These are phyloP conservation scores for Xylaria curta DNA, from an alignment of 495 filamentous ascomycete genomes.

Conservation along the genomic window DNA sequence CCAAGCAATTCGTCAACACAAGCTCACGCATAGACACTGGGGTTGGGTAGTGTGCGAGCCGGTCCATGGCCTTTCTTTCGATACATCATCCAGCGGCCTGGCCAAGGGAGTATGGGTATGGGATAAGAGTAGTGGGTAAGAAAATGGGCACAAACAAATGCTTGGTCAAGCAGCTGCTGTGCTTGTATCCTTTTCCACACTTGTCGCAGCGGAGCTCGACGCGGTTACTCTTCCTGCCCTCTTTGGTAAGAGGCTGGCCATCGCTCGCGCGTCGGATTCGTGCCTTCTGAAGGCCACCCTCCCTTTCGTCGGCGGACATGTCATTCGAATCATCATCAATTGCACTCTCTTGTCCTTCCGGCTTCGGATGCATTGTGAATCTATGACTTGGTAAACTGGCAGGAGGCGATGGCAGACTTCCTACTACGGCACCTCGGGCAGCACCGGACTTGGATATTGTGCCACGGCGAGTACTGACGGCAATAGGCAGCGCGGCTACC, in stretches of 20 bases:
- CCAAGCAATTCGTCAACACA: slow-evolving; percentile 50
- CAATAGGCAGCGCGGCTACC: slow-evolving; percentile 58
- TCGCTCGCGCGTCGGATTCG: slow-evolving; percentile 85
- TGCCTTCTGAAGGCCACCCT: slow-evolving; percentile 66
- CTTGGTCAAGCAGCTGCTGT: slow-evolving; percentile 99
- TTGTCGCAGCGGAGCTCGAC: slow-evolving; percentile 94
- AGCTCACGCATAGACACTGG: slow-evolving; percentile 40
- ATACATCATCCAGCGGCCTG: slow-evolving; percentile 40
- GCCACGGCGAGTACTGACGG: slow-evolving; percentile 54
- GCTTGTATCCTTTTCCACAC: slow-evolving; percentile 99
- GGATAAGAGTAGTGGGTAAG: slow-evolving; percentile 46
- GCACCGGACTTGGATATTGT: slow-evolving; percentile 55
- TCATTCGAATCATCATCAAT: slow-evolving; percentile 65
- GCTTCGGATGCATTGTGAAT: slow-evolving; percentile 47
- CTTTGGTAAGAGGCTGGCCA: slow-evolving; percentile 79
- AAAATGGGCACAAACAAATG: slow-evolving; percentile 94
- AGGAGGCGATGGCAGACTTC: slow-evolving; percentile 65
- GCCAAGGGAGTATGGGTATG: slow-evolving; percentile 48
- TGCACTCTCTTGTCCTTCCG: slow-evolving; percentile 58
- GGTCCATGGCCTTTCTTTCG: slow-evolving; percentile 34
- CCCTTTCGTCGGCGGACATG: slow-evolving; percentile 62
- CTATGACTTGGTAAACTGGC: slow-evolving; percentile 53
- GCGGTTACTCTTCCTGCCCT: slow-evolving; percentile 74
- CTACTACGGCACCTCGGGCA: slow-evolving; percentile 51
- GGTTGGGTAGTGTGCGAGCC: slow-evolving; percentile 35